phyloP scores from a whole-genome alignment of 495 filamentous ascomycete species.

The Penicillium waksmanii region DNA sequence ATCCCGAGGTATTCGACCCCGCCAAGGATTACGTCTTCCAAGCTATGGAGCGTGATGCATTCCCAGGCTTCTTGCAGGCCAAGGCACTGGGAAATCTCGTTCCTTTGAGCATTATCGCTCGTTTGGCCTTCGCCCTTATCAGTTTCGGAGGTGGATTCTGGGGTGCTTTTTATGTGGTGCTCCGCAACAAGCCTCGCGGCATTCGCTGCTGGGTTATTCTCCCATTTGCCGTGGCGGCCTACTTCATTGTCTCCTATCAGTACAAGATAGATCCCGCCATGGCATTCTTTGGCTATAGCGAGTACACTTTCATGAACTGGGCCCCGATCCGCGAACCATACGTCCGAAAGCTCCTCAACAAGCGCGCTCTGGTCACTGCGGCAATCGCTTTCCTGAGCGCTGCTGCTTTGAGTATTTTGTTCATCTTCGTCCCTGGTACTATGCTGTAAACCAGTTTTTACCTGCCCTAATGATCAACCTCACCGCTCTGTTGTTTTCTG shows the following conservation, averaged over 20 bases:
- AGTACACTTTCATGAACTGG: constrained; percentile 94
- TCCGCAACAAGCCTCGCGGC: constrained; percentile 74
- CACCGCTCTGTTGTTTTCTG: neutral
- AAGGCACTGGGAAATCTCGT: constrained; percentile 96
- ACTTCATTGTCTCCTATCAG: constrained; percentile 86
- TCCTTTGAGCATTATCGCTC: constrained; percentile 79
- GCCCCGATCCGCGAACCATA: constrained; percentile 84
- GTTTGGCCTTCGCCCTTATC: constrained; percentile 83
- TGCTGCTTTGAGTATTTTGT: constrained; percentile 75
- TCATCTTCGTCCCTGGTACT: constrained; percentile 92
- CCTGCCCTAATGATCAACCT: neutral
- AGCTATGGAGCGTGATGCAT: constrained; percentile 98
- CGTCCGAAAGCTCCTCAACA: constrained; percentile 78
- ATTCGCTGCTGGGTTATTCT: constrained; percentile 89
- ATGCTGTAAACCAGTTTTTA: constrained; percentile 59
- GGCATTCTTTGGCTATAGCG: constrained; percentile 85
- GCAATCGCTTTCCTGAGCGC: constrained; percentile 73
- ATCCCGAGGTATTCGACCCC: constrained; percentile 94
- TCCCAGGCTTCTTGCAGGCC: constrained; percentile 91
- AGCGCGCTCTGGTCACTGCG: constrained; percentile 78
- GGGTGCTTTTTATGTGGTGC: constrained; percentile 89
- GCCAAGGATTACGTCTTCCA: constrained; percentile 99
- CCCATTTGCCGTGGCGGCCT: constrained; percentile 90
- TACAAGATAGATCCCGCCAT: constrained; percentile 92
- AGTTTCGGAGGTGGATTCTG: constrained; percentile 90